A percentile compares a stretch with the other conserved stretches of the same genome.
Evolutionary conservation across 129 eudicot species (phyloP).

Genomic region (Flaveria sonorensis): DNA sequence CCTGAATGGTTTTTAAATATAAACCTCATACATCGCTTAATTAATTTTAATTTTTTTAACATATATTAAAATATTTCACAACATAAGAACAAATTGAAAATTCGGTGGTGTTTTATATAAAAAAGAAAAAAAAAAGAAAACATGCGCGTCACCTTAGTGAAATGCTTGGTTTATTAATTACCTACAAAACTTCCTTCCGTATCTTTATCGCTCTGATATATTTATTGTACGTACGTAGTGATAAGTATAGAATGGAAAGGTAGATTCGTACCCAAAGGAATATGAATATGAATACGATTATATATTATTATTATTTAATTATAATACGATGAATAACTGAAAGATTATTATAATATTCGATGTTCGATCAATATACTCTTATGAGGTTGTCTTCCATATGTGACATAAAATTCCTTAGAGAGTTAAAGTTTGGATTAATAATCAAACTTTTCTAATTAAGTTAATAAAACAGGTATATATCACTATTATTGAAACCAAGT

Average conservation of each 20-base stretch:
- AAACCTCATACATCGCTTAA: no score
- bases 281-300: neutral
- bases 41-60: no score
- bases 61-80: no score
- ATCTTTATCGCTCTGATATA: no score
- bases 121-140: no score
- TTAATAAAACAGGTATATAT: neutral
- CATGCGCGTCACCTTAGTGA: no score
- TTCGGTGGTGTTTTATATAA: no score
- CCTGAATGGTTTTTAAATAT: no score
- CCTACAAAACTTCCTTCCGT: no score
- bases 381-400: neutral
- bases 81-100: no score
- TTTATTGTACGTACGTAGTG: no score
- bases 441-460: neutral
- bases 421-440: neutral
- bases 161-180: no score
- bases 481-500: neutral
- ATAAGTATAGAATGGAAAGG: neutral
- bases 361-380: neutral
- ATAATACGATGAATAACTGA: neutral
- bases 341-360: neutral
- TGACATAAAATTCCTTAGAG: neutral
- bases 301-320: neutral
- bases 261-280: neutral